phyloP scores from a whole-genome alignment of 345 rosid species.

The Physaria fendleri region DNA sequence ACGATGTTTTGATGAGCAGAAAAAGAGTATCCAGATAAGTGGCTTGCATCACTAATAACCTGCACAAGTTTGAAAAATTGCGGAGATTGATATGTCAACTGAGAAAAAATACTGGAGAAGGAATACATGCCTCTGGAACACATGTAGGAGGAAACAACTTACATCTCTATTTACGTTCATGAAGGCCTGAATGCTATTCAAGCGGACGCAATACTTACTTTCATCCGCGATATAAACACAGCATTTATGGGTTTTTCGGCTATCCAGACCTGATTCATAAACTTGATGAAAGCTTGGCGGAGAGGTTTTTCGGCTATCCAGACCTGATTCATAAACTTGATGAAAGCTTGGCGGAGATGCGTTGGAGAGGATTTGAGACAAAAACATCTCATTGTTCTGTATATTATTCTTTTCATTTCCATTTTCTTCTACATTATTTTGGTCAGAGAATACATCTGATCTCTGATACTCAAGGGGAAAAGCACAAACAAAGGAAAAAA shows the following conservation, averaged over 20 bases:
- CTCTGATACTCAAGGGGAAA: constrained; percentile 36
- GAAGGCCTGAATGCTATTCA: constrained; percentile 87
- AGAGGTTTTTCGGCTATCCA: constrained; percentile 45
- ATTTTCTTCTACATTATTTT: constrained; percentile 58
- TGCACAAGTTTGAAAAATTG: constrained; percentile 15
- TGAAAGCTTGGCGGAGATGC: constrained; percentile 72
- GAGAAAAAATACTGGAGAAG: background rate
- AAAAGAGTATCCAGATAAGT: constrained; percentile 75
- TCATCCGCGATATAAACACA: constrained; percentile 83
- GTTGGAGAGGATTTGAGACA: constrained; percentile 64
- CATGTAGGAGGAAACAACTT: constrained; percentile 27
- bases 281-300: no score
- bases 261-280: constrained; percentile 35
- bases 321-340: constrained; percentile 41
- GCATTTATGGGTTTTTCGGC: constrained; percentile 71
- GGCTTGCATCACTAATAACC: constrained; percentile 84
- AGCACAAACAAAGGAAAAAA: constrained; percentile 12
- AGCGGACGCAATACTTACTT: constrained; percentile 63
- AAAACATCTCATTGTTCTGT: constrained; percentile 44
- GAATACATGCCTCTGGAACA: background rate
- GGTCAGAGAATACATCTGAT: constrained; percentile 50
- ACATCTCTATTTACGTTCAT: constrained; percentile 92
- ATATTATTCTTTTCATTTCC: constrained; percentile 54
- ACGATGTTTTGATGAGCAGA: constrained; percentile 75
- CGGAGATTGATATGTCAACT: background rate